phyloP scores from a whole-genome alignment of 202 grass and related monocot species.

The Saccharum hybrid region DNA sequence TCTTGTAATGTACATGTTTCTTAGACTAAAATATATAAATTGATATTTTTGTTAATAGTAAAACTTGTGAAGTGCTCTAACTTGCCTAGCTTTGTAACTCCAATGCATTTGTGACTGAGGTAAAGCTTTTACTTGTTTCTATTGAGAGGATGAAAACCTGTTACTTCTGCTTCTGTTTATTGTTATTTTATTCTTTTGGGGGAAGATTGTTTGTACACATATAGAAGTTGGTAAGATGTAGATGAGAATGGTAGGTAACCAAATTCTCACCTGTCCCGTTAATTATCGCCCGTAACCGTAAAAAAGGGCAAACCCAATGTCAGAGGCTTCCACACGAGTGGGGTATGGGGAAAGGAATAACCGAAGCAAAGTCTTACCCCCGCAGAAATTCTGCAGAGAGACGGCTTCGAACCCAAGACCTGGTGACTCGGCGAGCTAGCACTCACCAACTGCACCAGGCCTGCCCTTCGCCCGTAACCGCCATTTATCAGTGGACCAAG shows the following conservation, averaged over 20 bases:
- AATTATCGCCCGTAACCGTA: not conserved
- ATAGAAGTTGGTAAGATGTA: not conserved
- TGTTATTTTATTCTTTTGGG: not conserved
- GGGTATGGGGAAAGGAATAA: no score
- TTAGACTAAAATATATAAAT: not conserved
- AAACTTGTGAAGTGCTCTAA: not conserved
- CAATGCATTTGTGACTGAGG: not conserved
- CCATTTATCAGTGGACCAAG: not conserved
- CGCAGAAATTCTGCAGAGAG: no score
- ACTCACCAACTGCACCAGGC: no score
- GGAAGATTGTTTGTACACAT: not conserved
- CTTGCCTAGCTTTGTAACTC: not conserved
- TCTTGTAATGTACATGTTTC: not conserved
- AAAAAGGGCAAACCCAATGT: not conserved
- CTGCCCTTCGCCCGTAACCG: no score
- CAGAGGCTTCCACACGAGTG: no score
- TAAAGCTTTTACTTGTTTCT: not conserved
- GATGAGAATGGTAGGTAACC: not conserved
- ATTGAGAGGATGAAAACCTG: not conserved
- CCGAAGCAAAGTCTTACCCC: no score
- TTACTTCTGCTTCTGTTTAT: not conserved
- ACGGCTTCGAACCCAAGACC: no score
- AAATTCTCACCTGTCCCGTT: not conserved
- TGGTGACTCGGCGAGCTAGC: no score
- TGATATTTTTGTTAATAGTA: not conserved